These are phyloP conservation scores for Ustilago sp. DNA, from an alignment of 1,284 basidiomycete genomes.

Conservation along the genomic window DNA sequence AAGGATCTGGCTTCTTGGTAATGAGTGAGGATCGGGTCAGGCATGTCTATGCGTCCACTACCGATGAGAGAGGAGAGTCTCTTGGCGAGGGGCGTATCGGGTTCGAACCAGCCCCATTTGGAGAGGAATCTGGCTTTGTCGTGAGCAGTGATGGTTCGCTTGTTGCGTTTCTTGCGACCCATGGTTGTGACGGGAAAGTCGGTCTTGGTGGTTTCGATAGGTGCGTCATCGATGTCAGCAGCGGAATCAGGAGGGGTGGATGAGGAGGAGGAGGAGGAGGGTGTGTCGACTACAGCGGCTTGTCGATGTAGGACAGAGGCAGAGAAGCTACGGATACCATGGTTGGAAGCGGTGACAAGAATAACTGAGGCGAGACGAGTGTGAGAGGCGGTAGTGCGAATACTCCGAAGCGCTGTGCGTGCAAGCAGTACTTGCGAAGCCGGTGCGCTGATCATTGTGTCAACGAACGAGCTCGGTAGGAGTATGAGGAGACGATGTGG, in stretches of 20 bases:
- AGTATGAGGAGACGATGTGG: neutral
- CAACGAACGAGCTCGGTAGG: neutral
- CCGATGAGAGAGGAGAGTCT: neutral
- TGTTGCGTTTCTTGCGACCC: conserved; percentile 16
- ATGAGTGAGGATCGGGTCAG: conserved; percentile 20
- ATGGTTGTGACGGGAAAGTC: neutral
- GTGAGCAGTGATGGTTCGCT: conserved; percentile 12
- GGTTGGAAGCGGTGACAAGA: conserved; percentile 10
- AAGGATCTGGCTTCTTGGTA: conserved; percentile 41
- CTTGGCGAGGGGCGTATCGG: neutral
- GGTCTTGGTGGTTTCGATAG: conserved; percentile 10
- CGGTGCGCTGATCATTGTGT: conserved; percentile 31
- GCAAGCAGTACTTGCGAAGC: conserved; percentile 28
- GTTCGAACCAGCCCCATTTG: conserved; percentile 47
- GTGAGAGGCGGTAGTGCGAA: neutral
- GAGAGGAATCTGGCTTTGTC: conserved; percentile 33
- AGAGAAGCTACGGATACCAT: conserved; percentile 19
- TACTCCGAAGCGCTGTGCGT: conserved; percentile 26
- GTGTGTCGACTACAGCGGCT: conserved; percentile 4
- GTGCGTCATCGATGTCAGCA: neutral
- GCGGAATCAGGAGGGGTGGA: neutral
- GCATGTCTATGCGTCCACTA: neutral
- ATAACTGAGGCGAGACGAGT: conserved; percentile 12
- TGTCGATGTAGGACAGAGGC: conserved; percentile 18
- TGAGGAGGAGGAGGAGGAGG: neutral